Percentiles rank a stretch among this genome's conserved stretches.
These are phyloP conservation scores for Euphorbia celastroides DNA, from an alignment of 441 rosid genomes.

Conservation along the genomic window DNA sequence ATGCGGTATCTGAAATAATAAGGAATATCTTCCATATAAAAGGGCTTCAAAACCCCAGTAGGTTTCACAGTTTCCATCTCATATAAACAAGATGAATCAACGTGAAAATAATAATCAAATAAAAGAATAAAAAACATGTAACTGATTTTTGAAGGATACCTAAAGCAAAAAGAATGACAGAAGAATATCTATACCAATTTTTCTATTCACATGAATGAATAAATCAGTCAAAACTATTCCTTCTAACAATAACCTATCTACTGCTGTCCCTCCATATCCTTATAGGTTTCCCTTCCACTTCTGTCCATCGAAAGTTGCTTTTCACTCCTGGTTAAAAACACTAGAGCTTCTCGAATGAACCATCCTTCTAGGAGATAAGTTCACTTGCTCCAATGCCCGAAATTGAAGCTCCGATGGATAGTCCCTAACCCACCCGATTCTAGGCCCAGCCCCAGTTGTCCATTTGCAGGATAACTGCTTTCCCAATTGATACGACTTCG, in stretches of 20 bases:
- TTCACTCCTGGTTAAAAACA: slow-evolving; percentile 19
- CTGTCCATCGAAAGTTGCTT: slow-evolving; percentile 11
- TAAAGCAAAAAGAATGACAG: slow-evolving; percentile 24
- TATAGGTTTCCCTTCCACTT: slow-evolving; percentile 28
- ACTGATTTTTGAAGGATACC: slow-evolving; percentile 11
- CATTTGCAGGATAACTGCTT: slow-evolving; percentile 72
- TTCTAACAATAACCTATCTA: slow-evolving; percentile 12
- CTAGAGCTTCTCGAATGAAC: slow-evolving; percentile 25
- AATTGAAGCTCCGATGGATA: slow-evolving; percentile 78
- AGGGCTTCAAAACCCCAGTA: slow-evolving; percentile 26
- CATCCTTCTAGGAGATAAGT: slow-evolving; percentile 68
- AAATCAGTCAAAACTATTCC: slow-evolving; percentile 19
- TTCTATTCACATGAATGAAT: slow-evolving; percentile 62
- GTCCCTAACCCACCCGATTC: slow-evolving; percentile 92
- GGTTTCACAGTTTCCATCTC: slow-evolving; percentile 18
- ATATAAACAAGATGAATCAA: slow-evolving; percentile 17
- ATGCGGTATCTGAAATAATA: not conserved
- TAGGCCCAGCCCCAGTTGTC: slow-evolving; percentile 99
- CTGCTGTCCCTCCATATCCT: slow-evolving; percentile 29
- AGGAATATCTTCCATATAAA: slow-evolving; percentile 8
- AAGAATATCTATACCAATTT: slow-evolving; percentile 43
- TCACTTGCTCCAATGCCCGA: slow-evolving; percentile 72
- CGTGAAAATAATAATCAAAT: not conserved
- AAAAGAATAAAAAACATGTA: slow-evolving; percentile 6
- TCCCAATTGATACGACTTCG: slow-evolving; percentile 68